phyloP scores from a whole-genome alignment of 805 yeast species.

The Candida caryicola region DNA sequence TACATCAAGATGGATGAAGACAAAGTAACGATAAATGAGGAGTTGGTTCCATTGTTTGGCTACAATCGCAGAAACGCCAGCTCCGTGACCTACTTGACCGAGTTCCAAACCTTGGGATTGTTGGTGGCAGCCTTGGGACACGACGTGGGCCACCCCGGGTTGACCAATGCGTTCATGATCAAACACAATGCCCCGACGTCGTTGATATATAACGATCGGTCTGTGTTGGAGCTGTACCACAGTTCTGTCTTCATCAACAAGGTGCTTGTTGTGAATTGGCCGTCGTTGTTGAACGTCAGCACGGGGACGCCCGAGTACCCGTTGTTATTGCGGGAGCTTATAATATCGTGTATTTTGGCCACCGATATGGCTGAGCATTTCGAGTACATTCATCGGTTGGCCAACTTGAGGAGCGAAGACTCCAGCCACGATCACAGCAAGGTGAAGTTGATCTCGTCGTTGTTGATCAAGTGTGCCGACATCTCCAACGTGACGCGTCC shows the following conservation, averaged over 20 bases:
- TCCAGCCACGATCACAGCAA: slow-evolving; percentile 18
- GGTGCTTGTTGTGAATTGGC: slow-evolving; percentile 34
- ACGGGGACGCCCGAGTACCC: slow-evolving; percentile 14
- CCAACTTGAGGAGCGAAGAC: slow-evolving; percentile 18
- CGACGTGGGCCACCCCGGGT: slow-evolving; percentile 95
- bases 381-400: slow-evolving; percentile 58
- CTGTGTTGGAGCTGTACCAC: slow-evolving; percentile 84
- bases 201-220: slow-evolving; percentile 54
- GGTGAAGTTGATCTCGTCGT: slow-evolving; percentile 51
- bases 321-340: slow-evolving; percentile 24
- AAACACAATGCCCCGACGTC: slow-evolving; percentile 63
- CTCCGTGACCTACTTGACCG: slow-evolving; percentile 22
- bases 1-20: slow-evolving; percentile 9
- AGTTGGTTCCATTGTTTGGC: slow-evolving; percentile 4
- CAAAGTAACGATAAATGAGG: slow-evolving; percentile 1
- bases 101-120: slow-evolving; percentile 53
- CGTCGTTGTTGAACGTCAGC: slow-evolving; percentile 42
- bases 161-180: slow-evolving; percentile 73
- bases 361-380: slow-evolving; percentile 94
- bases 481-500: slow-evolving; percentile 90
- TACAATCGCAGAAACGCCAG: not conserved
- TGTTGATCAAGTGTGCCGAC: slow-evolving; percentile 91
- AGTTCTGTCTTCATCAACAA: slow-evolving; percentile 54
- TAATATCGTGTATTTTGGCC: slow-evolving; percentile 39
- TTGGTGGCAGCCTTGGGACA: slow-evolving; percentile 88